Percentiles rank a stretch among this genome's conserved stretches.
These are phyloP conservation scores for Massariosphaeria phaeospora DNA, from an alignment of 495 filamentous ascomycete species.

Conservation along the genomic window DNA sequence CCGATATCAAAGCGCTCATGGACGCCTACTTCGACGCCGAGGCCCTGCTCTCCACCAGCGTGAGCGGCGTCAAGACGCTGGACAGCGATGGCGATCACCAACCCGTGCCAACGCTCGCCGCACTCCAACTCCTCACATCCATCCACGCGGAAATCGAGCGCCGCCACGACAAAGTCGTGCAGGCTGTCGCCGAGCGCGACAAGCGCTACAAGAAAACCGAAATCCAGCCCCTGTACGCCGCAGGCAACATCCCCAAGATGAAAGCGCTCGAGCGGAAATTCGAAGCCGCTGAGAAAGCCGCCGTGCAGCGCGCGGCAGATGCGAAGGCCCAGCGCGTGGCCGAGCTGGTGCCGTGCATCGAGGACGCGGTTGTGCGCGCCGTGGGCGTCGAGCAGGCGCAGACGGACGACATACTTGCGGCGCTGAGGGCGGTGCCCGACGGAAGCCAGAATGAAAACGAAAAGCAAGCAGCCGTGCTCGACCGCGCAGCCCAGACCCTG, in stretches of 20 bases:
- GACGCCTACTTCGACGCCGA: conserved; percentile 45
- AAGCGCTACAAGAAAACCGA: conserved; percentile 41
- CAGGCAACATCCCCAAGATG: conserved; percentile 40
- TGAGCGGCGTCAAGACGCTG: conserved; percentile 15
- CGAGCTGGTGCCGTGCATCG: conserved; percentile 32
- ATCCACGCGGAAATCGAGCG: conserved; percentile 34
- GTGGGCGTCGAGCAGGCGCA: conserved; percentile 36
- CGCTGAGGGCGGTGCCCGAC: conserved; percentile 19
- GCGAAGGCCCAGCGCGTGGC: conserved; percentile 31
- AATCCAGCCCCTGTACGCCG: conserved; percentile 37
- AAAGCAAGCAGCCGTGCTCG: conserved; percentile 27
- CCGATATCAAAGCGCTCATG: conserved; percentile 50
- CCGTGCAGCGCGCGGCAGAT: conserved; percentile 10
- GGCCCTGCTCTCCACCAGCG: conserved; percentile 10
- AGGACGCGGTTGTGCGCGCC: conserved; percentile 35
- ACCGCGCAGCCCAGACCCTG: conserved; percentile 27
- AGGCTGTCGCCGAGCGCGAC: conserved; percentile 39
- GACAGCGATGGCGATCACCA: conserved; percentile 2
- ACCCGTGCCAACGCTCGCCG: conserved; percentile 4
- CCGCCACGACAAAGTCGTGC: conserved; percentile 37
- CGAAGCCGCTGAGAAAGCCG: conserved; percentile 39
- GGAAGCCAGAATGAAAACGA: conserved; percentile 17
- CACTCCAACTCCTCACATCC: conserved; percentile 31
- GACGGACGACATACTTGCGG: conserved; percentile 33
- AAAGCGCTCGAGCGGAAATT: conserved; percentile 43